A percentile compares a stretch with the other conserved stretches of the same genome.
Conservation (phyloP, 768 basidiomycete species). For the Ephemerocybe angulata region DNA sequence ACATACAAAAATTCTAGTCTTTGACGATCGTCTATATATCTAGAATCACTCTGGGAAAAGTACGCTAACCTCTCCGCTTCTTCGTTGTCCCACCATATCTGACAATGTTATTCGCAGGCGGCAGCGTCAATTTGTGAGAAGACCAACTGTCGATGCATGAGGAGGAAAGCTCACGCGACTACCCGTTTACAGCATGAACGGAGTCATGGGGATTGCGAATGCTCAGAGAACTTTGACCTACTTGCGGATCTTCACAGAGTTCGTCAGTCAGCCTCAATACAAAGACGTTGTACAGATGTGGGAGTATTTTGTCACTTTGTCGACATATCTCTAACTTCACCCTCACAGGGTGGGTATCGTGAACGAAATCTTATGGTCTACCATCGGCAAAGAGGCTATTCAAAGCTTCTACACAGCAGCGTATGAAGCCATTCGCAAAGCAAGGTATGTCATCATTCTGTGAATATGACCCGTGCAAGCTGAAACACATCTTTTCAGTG, state of each 20-base stretch:
- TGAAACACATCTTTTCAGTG: conserved; percentile 36
- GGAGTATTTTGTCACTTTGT: conserved; percentile 13
- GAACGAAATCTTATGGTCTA: conserved; percentile 57
- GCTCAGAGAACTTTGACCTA: conserved; percentile 82
- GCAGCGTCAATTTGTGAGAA: conserved; percentile 59
- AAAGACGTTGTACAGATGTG: conserved; percentile 67
- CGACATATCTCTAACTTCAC: conserved; percentile 5
- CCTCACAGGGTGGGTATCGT: conserved; percentile 48
- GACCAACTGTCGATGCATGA: conserved; percentile 6
- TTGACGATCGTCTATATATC: conserved; percentile 13
- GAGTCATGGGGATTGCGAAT: conserved; percentile 88
- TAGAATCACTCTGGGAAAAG: conserved; percentile 40
- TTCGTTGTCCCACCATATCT: too few relatives aligned
- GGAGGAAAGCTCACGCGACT: conserved; percentile 3
- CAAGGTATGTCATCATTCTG: too few relatives aligned
- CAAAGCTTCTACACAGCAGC: conserved; percentile 46
- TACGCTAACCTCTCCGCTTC: conserved; percentile 19
- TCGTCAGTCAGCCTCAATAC: conserved; percentile 80
- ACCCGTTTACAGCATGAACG: conserved; percentile 45
- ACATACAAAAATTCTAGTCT: conserved; percentile 6
- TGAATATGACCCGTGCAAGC: neutral
- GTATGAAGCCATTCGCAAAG: conserved; percentile 41
- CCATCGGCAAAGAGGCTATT: conserved; percentile 48
- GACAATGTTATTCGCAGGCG: conserved; percentile 30
- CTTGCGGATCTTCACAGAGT: conserved; percentile 77